These are phyloP conservation scores for Barnettozyma wickerhamii DNA, from an alignment of 805 yeast genomes.

Conservation along the genomic window DNA sequence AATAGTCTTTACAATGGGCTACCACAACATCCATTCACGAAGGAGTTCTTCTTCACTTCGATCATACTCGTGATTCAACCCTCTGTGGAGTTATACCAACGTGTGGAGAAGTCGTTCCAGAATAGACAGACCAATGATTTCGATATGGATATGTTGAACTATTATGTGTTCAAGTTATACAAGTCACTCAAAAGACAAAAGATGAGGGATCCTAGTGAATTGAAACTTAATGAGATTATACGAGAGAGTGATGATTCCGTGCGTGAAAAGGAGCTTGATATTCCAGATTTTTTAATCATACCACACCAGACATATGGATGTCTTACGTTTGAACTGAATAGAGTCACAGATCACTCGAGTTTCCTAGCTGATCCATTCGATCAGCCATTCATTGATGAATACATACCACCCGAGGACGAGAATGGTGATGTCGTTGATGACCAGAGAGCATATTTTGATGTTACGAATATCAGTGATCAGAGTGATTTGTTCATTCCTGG, in stretches of 20 bases:
- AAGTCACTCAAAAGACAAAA: constrained; percentile 15
- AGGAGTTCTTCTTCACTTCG: constrained; percentile 31
- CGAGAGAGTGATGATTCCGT: background rate
- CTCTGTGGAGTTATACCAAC: constrained; percentile 21
- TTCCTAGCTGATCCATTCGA: constrained; percentile 41
- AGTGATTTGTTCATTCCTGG: constrained; percentile 20
- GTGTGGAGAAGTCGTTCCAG: constrained; percentile 20
- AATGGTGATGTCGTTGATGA: constrained; percentile 7
- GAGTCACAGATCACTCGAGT: constrained; percentile 32
- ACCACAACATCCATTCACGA: constrained; percentile 30
- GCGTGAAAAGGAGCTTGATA: constrained; percentile 3
- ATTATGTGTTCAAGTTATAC: constrained; percentile 30
- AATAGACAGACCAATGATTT: constrained; percentile 33
- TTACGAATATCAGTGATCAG: constrained; percentile 10
- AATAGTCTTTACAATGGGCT: constrained; percentile 33
- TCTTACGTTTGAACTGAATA: constrained; percentile 44
- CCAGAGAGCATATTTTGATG: constrained; percentile 18
- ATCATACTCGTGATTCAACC: constrained; percentile 61
- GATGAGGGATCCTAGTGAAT: constrained; percentile 1
- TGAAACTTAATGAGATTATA: constrained; percentile 19
- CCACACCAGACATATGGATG: constrained; percentile 50
- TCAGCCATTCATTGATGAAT: constrained; percentile 21
- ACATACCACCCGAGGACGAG: constrained; percentile 10
- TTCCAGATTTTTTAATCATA: constrained; percentile 33
- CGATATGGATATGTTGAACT: constrained; percentile 52